Base-by-base conservation (phyloP, 2,329 filamentous ascomycete species). In the Hypoxylon sp. region DNA sequence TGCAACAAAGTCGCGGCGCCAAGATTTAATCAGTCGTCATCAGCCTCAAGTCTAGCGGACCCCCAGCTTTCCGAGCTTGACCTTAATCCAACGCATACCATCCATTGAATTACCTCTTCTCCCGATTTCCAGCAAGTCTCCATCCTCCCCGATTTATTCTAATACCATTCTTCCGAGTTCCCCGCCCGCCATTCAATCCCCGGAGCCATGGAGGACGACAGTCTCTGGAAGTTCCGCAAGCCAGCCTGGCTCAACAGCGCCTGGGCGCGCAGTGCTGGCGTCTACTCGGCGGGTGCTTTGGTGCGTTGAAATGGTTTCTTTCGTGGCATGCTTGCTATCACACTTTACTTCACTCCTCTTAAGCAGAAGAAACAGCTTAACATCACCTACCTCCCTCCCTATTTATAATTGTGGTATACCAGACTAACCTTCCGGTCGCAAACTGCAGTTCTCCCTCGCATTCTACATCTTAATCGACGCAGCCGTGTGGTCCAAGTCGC, bases 401-500 rank as follows among this genome's bases (percentile, higher is more conserved):
- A 13, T 4, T 8, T 50, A 13, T 27, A 2, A 22, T 20, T 40
- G 33, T 25, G 13, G 25, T 11, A 20, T 27, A 48, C 50, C n/a
- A 20, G 55, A 57, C 69, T 69, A 69, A 72, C 59, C 31, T 3
- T 20, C 22, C 25, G 10, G 8, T 4, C 27, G 6, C 20, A 2
- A 4, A n/a, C 11, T 6, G 61, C 74, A 90, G 89, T 91, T 90
- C 84, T 90, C 89, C 53, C 82, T 91, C 77, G 89, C 89, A 69
- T 91, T 91, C 81, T 91, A 90, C 83, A 83, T 88, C 77, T 86
- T 91, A 81, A 87, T 91, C 79, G 89, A 91, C 79, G 85, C 87
- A 4, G 88, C 89, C 69, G 88, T 91, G 55, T 91, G 88, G 88
- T 91, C 89, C 73, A 87, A 89, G 75, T 88, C 86, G 11, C 61